Evolutionary conservation across 805 yeast genomes (phyloP), one percentile per base, ranked within the genome.

Genomic region (Kurtzmaniella cleridarum): DNA sequence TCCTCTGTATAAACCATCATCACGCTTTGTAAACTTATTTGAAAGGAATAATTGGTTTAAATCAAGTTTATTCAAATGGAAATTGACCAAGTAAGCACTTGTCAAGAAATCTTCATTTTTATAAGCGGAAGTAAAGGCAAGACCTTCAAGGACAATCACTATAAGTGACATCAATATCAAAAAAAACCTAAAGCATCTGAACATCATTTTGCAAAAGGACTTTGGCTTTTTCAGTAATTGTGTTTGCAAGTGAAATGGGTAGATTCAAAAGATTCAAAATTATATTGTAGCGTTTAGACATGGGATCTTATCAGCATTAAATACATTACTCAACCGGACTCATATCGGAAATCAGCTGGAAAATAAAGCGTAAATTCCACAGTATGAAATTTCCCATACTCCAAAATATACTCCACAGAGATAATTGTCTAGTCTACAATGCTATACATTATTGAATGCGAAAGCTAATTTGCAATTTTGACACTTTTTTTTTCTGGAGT

Each of bases 51-150:
- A 26, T 15, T 57, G 48, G 3, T 63, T 48, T 16, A 67, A 48
- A 38, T 68, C 57, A 39, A 67, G 52, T 14, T 57, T 46, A 13
- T 54, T 51, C 32, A 66, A 49, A 34, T 66, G 69, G 42, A 68
- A 46, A 37, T 64, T 58, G 28, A 68, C 41, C 40, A 68, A 47
- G 42, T 66, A 68, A 27, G 65, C 55, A 23, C 47, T 41, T 9
- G 69, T 67, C 27, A 68, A 51, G 42, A 59, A 62, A 12, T 49
- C 13, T 18, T 56, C 54, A 36, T 62, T 61, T 28, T 55, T 55
- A 48, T 63, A 66, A 3, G 73, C 65, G 3, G 73, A 71, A 6
- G 61, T 53, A 13, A 68, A 31, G 2, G 69, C 68, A 54, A 66
- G 66, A 2, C 53, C 47, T 12, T 66, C 48, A 12, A 68, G 51